Evolutionary conservation across 2,329 filamentous ascomycete species (phyloP).

Genomic region (Metarhizium anisopliae): DNA sequence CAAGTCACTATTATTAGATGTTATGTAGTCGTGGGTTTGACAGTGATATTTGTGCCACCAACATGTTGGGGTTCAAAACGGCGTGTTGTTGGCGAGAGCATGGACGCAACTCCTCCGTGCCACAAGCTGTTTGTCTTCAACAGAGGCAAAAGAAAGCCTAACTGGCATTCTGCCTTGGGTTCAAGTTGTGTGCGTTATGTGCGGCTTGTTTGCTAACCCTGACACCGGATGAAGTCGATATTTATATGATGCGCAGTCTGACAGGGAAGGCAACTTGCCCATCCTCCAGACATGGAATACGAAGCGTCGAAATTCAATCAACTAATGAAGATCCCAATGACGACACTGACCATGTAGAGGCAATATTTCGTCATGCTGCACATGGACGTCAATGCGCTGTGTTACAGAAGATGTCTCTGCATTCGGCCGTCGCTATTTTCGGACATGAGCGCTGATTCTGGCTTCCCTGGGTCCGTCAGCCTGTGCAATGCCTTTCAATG

Average conservation of each 20-base stretch:
- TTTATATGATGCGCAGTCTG: not conserved
- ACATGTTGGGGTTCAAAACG: not conserved
- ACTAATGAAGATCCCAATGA: not conserved
- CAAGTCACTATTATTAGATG: not conserved
- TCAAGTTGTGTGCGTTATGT: not conserved
- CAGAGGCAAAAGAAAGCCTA: no score
- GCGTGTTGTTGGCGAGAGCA: not conserved
- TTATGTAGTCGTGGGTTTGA: not conserved
- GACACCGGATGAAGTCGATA: not conserved
- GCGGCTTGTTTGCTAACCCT: not conserved
- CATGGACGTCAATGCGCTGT: not conserved
- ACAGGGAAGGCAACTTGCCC: not conserved
- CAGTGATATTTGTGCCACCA: not conserved
- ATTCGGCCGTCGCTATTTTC: not conserved
- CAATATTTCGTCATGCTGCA: not conserved
- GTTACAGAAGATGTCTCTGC: not conserved
- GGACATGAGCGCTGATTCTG: not conserved
- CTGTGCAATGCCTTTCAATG: no score
- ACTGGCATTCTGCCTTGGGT: no score
- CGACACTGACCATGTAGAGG: not conserved
- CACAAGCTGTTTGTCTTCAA: no score
- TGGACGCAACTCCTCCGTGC: no score
- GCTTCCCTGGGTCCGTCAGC: not conserved
- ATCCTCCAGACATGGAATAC: no score
- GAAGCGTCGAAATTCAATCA: not conserved